phyloP scores from a whole-genome alignment of 2,329 filamentous ascomycete species.

The Beauveria rudraprayagi region DNA sequence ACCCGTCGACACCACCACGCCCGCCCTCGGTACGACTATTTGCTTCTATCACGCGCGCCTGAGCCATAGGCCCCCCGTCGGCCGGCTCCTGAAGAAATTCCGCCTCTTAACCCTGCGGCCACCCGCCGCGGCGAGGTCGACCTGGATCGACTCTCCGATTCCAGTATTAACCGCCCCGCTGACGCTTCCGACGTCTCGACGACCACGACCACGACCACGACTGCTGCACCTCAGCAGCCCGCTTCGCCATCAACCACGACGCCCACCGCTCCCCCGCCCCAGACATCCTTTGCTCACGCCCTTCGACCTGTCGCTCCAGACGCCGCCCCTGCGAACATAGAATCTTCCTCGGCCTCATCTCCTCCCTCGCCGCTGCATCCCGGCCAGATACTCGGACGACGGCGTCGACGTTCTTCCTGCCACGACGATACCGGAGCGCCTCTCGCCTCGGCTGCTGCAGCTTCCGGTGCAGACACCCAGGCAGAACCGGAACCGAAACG shows the following conservation, averaged over 20 bases:
- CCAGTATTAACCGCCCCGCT: slow-evolving; percentile 24
- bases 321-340: slow-evolving; percentile 32
- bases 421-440: slow-evolving; percentile 24
- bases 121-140: slow-evolving; percentile 32
- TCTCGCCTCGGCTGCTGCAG: slow-evolving; percentile 11
- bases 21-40: neutral
- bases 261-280: slow-evolving; percentile 35
- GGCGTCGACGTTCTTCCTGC: slow-evolving; percentile 39
- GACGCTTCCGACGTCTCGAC: slow-evolving; percentile 47
- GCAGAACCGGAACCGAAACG: slow-evolving; percentile 29
- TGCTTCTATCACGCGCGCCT: neutral
- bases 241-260: slow-evolving; percentile 32
- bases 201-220: neutral
- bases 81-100: slow-evolving; percentile 11
- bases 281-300: slow-evolving; percentile 24
- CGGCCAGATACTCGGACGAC: slow-evolving; percentile 44
- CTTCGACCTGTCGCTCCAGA: slow-evolving; percentile 3
- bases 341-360: slow-evolving; percentile 25
- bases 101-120: slow-evolving; percentile 26
- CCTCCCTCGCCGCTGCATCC: slow-evolving; percentile 19
- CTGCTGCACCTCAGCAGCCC: slow-evolving; percentile 40
- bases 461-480: slow-evolving; percentile 11
- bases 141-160: slow-evolving; percentile 31
- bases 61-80: slow-evolving; percentile 8
- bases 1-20: neutral